Evolutionary conservation across 2,329 filamentous ascomycete genomes (phyloP), one percentile per base, ranked within the genome.

Genomic region (Nemania abortiva): DNA sequence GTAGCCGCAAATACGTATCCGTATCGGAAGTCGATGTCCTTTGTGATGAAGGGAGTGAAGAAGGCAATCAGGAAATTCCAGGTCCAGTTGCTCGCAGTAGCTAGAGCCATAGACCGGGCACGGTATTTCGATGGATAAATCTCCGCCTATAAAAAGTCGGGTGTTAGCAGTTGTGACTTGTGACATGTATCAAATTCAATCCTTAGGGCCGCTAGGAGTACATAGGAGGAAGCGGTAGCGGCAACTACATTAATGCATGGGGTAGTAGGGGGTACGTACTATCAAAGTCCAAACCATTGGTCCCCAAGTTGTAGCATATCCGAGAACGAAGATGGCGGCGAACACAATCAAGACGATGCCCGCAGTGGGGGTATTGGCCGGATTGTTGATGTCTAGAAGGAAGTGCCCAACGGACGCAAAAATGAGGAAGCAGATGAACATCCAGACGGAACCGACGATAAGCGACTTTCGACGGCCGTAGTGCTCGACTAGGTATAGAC

Each of bases 31-130:
- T 91, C 87, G 63, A 94, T 94, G 3, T 87, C 87, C 0, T 84
- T 82, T 0, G 90, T 92, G 77, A 95, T 94, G 80, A 94, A 94
- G 0, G 92, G 91, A 0, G 92, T 94, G 83, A 94, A 93, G 83
- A 95, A 95, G 0, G 88, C 88, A 69, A 90, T 86, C 72, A 92
- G 84, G 80, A 94, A 94, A 79, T 93, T 92, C 89, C 90, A 93
- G 37, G 85, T 82, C 89, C 89, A 91, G 79, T 91, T 91, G 73
- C 84, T 86, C 0, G 87, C 85, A 0, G 89, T 91, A 0, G 87
- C 84, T 1, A 90, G 77, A 1, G 87, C 88, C 84, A 90, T 90
- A 34, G 84, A 86, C 75, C 86, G 85, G 2, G 88, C 88, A 45
- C 88, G 84, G 74, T 90, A 90, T 15, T 88, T 83, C 11, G 86